A percentile compares a stretch with the other conserved stretches of the same genome.
Conservation (phyloP, 768 basidiomycete genomes). For the Jaapia argillacea region DNA sequence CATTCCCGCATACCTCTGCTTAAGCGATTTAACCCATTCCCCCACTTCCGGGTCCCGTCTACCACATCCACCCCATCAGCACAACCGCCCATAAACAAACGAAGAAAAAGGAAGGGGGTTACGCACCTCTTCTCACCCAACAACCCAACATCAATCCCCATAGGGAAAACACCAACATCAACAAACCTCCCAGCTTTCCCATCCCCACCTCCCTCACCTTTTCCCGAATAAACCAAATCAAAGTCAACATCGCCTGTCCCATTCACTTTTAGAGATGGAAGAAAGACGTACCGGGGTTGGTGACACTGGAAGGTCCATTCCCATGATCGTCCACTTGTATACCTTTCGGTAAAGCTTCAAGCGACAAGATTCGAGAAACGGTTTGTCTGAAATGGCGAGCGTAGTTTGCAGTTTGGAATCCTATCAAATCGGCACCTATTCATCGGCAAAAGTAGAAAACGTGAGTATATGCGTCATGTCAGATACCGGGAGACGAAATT, state of each 20-base stretch:
- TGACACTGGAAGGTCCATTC: no score
- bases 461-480: no score
- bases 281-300: no score
- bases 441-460: no score
- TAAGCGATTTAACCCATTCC: constrained; percentile 75
- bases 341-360: constrained; percentile 77
- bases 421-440: constrained; percentile 89
- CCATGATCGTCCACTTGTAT: constrained; percentile 58
- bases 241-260: no score
- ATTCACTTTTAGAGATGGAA: no score
- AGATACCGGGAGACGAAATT: no score
- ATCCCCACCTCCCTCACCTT: no score
- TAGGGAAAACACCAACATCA: constrained; percentile 82
- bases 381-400: constrained; percentile 84
- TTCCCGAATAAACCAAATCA: no score
- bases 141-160: constrained; percentile 75
- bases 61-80: constrained; percentile 7
- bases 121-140: constrained; percentile 57
- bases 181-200: no score
- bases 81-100: no score
- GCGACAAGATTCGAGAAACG: constrained; percentile 66
- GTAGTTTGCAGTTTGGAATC: constrained; percentile 83
- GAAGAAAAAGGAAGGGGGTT: constrained; percentile 1
- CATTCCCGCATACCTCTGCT: constrained; percentile 76
- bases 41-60: constrained; percentile 69